Percentiles rank a stretch among this genome's conserved stretches.
These are phyloP conservation scores for Coix lacrymajobi DNA, from an alignment of 176 grass and related monocot genomes.

Conservation along the genomic window DNA sequence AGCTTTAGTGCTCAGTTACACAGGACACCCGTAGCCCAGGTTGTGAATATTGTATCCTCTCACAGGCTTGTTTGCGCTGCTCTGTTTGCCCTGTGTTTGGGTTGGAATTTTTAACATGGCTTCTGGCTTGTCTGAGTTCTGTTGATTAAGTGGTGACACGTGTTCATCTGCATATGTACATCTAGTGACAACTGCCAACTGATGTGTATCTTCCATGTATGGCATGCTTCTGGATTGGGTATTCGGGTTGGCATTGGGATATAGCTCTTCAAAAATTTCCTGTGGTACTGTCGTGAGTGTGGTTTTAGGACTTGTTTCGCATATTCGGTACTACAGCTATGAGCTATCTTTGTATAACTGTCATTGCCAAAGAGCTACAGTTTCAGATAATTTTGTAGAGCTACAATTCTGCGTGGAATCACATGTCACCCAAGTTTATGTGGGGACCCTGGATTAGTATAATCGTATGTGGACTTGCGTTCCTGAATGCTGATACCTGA, in stretches of 20 bases:
- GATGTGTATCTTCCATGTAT: neutral
- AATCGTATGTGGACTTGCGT: too few species aligned
- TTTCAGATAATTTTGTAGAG: too few species aligned
- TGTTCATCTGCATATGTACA: neutral
- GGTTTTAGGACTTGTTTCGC: too few species aligned
- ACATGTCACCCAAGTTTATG: neutral
- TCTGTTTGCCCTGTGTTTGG: neutral
- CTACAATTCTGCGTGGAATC: neutral
- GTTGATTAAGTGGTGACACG: neutral
- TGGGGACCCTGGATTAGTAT: too few species aligned
- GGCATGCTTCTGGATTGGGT: neutral
- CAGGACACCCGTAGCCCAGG: slow-evolving; percentile 34
- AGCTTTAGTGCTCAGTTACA: slow-evolving; percentile 32
- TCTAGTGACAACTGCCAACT: neutral
- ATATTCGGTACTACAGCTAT: too few species aligned
- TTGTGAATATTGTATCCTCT: slow-evolving; percentile 71
- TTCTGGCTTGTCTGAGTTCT: neutral
- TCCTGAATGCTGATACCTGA: too few species aligned
- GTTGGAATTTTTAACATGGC: neutral
- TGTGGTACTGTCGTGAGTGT: neutral
- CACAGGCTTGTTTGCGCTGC: slow-evolving; percentile 18
- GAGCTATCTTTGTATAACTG: too few species aligned
- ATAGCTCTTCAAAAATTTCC: neutral
- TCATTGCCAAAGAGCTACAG: too few species aligned
- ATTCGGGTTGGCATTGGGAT: neutral